Base-by-base conservation (phyloP, 129 eudicot species). In the Ambrosia trifida region DNA sequence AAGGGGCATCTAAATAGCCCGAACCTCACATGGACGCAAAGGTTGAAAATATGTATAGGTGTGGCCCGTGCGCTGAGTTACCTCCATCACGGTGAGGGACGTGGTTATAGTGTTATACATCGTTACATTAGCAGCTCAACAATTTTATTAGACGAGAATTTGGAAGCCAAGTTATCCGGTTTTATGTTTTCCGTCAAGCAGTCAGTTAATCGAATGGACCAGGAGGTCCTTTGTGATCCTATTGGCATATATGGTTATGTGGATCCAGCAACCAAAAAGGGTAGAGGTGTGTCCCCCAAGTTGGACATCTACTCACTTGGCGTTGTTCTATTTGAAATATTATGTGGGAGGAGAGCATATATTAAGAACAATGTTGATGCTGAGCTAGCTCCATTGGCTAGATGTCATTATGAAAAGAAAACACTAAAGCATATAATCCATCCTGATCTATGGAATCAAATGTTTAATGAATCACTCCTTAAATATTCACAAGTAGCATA, bases 231-330 rank as follows among this genome's bases (percentile, higher is more conserved):
- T 19, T 41, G 10, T 7, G 20, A 44, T 1, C 19, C 53, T 41
- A 10, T 44, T 11, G 19, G 19, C 2, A 12, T 20, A 45, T 2
- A 0, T 1, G 54, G 70, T 13, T 66, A 66, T 19, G 5, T 11
- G 52, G 70, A 66, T 36, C 54, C 56, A 11, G 0, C 40, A 43
- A 18, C 9, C 3, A 4, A 0, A 11, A 18, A 66, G 4, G 43
- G 11, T 0, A 17, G 18, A 66, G 17, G 19, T 44, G 54, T 66
- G n/a, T 43, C n/a, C 4, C 41, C 40, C 65, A 70, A 11, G 65
- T 70, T 65, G 2, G 75, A 70, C 12, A 20, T 54, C 65, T 70
- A 53, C 20, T 54, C 65, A 11, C 38, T 54, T 11, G 65, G 72
- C 0, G 32, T 68, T 3, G 72, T 68, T 32, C 9, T 68, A 16